Evolutionary conservation across 495 filamentous ascomycete species (phyloP).

Genomic region (Tuber calosporum): DNA sequence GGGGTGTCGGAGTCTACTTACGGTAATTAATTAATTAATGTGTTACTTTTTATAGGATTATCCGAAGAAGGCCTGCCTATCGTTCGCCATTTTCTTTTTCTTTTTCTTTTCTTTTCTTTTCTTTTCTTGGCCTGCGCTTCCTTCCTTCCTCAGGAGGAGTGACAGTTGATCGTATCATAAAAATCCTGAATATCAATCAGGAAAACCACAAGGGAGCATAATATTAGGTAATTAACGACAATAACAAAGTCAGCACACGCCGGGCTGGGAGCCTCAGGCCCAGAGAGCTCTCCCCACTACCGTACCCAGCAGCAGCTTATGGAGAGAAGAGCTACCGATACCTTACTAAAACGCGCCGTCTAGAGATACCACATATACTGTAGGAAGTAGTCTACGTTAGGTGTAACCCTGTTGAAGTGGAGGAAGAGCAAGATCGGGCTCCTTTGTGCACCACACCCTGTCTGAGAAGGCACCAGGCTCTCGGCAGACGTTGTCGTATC

Average conservation of each 20-base stretch:
- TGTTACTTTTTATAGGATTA: not conserved
- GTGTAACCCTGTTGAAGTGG: not conserved
- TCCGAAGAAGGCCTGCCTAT: not conserved
- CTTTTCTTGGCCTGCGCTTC: not conserved
- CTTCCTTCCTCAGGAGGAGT: not conserved
- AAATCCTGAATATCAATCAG: not conserved
- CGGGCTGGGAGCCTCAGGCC: not conserved
- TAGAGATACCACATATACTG: not conserved
- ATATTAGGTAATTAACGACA: not conserved
- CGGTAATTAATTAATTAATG: not conserved
- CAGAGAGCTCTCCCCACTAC: not conserved
- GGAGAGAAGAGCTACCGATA: not conserved
- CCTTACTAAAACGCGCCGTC: not conserved
- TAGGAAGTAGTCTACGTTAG: not conserved
- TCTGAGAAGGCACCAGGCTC: not conserved
- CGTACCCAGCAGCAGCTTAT: not conserved
- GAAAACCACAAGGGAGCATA: not conserved
- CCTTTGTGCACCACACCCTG: not conserved
- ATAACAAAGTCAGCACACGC: not conserved
- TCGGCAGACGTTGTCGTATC: not conserved
- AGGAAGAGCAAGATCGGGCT: not conserved
- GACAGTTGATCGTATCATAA: not conserved
- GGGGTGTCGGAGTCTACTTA: not conserved
- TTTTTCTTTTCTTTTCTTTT: not conserved
- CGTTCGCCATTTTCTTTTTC: not conserved